Conservation (phyloP, 176 grass and related monocot species). For the Cymbopogon citratus region DNA sequence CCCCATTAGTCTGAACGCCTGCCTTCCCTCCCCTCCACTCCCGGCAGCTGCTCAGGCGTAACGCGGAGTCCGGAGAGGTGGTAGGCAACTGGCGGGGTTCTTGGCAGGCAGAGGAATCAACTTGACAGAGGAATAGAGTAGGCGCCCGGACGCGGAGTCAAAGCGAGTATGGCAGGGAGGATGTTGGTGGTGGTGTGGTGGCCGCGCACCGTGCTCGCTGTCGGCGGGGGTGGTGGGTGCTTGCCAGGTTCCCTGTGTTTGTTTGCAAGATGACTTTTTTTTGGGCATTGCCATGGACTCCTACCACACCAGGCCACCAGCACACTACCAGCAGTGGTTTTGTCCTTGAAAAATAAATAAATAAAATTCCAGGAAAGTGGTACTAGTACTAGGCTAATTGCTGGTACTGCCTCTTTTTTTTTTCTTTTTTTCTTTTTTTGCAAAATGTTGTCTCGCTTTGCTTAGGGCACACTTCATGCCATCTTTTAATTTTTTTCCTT, state of each 20-base stretch:
- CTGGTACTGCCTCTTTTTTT: neutral
- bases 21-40: neutral
- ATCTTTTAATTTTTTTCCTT: neutral
- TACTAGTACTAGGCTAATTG: neutral
- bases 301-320: neutral
- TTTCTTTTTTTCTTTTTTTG: too few relatives aligned
- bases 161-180: neutral
- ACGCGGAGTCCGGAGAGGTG: neutral
- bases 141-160: neutral
- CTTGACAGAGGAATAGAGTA: neutral
- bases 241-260: neutral
- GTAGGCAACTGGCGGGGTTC: neutral
- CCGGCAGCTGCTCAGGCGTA: neutral
- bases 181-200: neutral
- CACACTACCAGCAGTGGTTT: neutral
- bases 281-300: neutral
- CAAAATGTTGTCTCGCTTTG: neutral
- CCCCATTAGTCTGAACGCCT: neutral
- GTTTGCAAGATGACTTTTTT: neutral
- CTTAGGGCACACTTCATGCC: neutral
- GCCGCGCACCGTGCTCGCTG: neutral
- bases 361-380: neutral
- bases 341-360: neutral
- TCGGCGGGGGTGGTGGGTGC: neutral
- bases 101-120: neutral